Percentiles rank a stretch among this genome's conserved stretches.
Conservation (phyloP, 139 green algal genomes). For the Chlamydomonas sp. region DNA sequence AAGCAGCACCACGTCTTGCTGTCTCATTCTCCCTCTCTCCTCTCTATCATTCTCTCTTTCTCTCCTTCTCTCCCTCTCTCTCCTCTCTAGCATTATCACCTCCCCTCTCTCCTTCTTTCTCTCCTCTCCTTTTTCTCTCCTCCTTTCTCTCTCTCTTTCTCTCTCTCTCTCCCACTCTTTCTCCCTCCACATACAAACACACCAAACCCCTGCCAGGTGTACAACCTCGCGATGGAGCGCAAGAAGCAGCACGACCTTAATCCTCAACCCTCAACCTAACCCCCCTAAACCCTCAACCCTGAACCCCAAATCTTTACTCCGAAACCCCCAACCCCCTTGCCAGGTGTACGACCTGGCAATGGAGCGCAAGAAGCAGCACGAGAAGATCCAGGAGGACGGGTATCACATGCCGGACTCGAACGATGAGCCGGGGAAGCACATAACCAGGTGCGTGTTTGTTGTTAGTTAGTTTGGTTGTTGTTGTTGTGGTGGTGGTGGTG, state of each 20-base stretch:
- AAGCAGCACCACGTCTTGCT: too few relatives aligned
- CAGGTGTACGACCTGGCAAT: constrained; percentile 63
- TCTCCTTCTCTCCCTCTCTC: too few relatives aligned
- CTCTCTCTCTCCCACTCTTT: too few relatives aligned
- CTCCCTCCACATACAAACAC: not conserved
- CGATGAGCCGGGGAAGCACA: constrained; percentile 37
- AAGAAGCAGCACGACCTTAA: constrained; percentile 40
- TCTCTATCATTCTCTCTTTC: too few relatives aligned
- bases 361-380: constrained; percentile 48
- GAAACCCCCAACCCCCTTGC: not conserved
- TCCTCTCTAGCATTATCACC: too few relatives aligned
- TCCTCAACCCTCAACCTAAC: too few relatives aligned
- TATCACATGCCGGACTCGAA: constrained; percentile 89
- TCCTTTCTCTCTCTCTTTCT: too few relatives aligned
- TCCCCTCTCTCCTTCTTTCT: too few relatives aligned
- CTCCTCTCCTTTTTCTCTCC: too few relatives aligned
- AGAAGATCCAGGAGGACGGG: constrained; percentile 53
- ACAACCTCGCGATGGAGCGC: constrained; percentile 60
- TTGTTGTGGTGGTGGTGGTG: too few relatives aligned
- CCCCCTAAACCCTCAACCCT: too few relatives aligned
- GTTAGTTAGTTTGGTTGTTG: not conserved
- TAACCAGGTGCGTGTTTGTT: constrained; percentile 10
- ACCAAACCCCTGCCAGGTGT: constrained; percentile 30
- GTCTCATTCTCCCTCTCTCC: too few relatives aligned
- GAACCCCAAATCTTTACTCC: not conserved